These are phyloP conservation scores for Clonostachys rhizophaga DNA, from an alignment of 2,329 filamentous ascomycete species.

Conservation along the genomic window DNA sequence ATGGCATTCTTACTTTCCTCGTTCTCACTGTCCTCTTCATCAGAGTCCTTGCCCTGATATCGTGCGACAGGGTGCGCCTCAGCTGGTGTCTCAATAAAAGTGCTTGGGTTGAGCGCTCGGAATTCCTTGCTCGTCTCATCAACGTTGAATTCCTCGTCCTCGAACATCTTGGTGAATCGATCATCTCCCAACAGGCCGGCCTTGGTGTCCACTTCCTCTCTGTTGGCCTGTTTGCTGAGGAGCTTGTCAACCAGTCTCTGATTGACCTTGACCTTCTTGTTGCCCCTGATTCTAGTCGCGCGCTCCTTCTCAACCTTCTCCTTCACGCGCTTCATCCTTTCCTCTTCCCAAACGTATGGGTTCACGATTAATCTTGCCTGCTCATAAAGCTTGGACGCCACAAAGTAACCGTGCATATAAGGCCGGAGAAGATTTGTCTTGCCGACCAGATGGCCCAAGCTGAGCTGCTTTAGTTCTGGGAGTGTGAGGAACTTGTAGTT, in stretches of 20 bases:
- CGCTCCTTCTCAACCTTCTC: constrained; percentile 96
- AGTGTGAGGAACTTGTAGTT: constrained; percentile 98
- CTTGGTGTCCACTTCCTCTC: constrained; percentile 50
- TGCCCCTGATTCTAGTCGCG: constrained; percentile 88
- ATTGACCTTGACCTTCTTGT: constrained; percentile 98
- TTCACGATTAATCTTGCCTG: constrained; percentile 91
- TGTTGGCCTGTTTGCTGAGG: constrained; percentile 59
- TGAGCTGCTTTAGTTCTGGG: constrained; percentile 79
- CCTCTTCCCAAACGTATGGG: constrained; percentile 90
- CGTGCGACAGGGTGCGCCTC: constrained; percentile 19
- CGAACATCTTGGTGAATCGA: constrained; percentile 85
- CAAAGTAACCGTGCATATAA: constrained; percentile 99
- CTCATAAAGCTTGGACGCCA: constrained; percentile 91
- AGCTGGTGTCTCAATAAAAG: constrained; percentile 35
- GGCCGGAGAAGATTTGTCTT: constrained; percentile 85
- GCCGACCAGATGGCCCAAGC: constrained; percentile 82
- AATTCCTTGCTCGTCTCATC: constrained; percentile 90
- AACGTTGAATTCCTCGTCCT: constrained; percentile 88
- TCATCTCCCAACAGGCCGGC: constrained; percentile 73
- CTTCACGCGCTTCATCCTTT: constrained; percentile 84
- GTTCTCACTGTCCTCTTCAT: constrained; percentile 37
- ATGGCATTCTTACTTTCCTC: constrained; percentile 22
- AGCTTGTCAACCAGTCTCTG: constrained; percentile 72
- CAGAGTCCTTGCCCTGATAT: constrained; percentile 33
- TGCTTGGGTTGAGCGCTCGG: constrained; percentile 83